Evolutionary conservation across 2,329 filamentous ascomycete species (phyloP).

Genomic region (Aphanoascus verrucosus): DNA sequence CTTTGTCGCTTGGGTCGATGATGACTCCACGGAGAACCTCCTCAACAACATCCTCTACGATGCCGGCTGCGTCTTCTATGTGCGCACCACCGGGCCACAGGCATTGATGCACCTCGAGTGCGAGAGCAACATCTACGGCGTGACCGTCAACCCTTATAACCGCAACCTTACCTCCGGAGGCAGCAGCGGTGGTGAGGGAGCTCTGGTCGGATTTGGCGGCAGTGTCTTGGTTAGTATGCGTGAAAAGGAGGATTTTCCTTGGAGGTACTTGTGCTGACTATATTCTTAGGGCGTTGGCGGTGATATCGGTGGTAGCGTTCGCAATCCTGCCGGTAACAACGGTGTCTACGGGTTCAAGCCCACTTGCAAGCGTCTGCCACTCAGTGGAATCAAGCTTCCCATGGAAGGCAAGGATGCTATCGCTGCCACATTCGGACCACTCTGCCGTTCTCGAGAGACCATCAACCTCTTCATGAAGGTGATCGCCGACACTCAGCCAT

Average conservation of each 20-base stretch:
- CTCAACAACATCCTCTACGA: conserved; percentile 48
- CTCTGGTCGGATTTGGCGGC: conserved; percentile 48
- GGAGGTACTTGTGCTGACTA: background rate
- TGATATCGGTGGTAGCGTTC: conserved; percentile 45
- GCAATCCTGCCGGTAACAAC: conserved; percentile 41
- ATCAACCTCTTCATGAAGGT: conserved; percentile 24
- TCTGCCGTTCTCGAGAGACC: conserved; percentile 45
- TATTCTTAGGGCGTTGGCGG: conserved; percentile 46
- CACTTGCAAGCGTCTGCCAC: conserved; percentile 39
- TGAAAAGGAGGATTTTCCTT: background rate
- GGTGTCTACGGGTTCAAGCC: conserved; percentile 45
- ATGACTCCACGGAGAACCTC: conserved; percentile 28
- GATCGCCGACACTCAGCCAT: conserved; percentile 27
- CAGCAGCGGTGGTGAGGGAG: conserved; percentile 55
- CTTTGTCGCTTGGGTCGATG: conserved; percentile 14
- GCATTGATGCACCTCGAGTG: conserved; percentile 46
- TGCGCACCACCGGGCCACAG: conserved; percentile 59
- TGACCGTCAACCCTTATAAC: conserved; percentile 54
- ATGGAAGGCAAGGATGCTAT: conserved; percentile 32
- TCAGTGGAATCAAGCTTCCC: conserved; percentile 34
- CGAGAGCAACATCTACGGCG: conserved; percentile 51
- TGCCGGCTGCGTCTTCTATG: conserved; percentile 54
- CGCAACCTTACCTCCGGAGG: conserved; percentile 51
- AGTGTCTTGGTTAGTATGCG: conserved; percentile 39
- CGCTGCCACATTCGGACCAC: conserved; percentile 48